Evolutionary conservation across 2,329 filamentous ascomycete genomes (phyloP), one percentile per base, ranked within the genome.

Genomic region (Nemania diffusa): DNA sequence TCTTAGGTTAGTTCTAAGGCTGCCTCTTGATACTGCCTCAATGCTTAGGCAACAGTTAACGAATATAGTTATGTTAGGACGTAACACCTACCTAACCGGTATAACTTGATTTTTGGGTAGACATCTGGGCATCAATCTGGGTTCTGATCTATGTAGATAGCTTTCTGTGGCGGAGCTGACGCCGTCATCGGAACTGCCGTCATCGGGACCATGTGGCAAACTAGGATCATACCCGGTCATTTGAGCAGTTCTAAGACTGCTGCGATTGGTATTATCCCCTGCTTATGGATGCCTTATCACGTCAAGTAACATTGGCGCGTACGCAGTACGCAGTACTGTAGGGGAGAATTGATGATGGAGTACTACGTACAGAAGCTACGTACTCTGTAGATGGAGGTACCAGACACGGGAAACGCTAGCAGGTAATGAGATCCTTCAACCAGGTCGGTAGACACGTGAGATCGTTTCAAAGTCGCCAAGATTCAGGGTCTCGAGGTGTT

Each of bases 401-500:
- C 58, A 60, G 60, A 29, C 51, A 34, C 44, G 42, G 60, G 46
- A 56, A 32, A 32, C 60, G 53, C 57, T 67, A 68, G 51, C 57
- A 61, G 51, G 44, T 44, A 55, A 53, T 29, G n/a, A 7, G n/a
- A 67, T 62, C 57, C 52, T 61, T 55, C 24, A 32, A 26, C 29
- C 8, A 42, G 32, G 40, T 56, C 27, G 20, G 27, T 48, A 29
- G 37, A 67, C 27, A 40, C 20, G 7, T 42, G 37, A 53, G 53
- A n/a, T 42, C 24, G 48, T 62, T 62, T 62, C 53, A 57, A 60
- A 20, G 51, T 53, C 56, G 66, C 63, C 63, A 69, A 69, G 66
- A 59, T 65, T 62, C 66, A 66, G 66, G 66, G 66, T 69, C 66
- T 57, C 42, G 56, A 59, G 27, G 46, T 57, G 46, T 32, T 34